These are phyloP conservation scores for Chalciporus piperatus DNA, from an alignment of 768 basidiomycete species.

Conservation along the genomic window DNA sequence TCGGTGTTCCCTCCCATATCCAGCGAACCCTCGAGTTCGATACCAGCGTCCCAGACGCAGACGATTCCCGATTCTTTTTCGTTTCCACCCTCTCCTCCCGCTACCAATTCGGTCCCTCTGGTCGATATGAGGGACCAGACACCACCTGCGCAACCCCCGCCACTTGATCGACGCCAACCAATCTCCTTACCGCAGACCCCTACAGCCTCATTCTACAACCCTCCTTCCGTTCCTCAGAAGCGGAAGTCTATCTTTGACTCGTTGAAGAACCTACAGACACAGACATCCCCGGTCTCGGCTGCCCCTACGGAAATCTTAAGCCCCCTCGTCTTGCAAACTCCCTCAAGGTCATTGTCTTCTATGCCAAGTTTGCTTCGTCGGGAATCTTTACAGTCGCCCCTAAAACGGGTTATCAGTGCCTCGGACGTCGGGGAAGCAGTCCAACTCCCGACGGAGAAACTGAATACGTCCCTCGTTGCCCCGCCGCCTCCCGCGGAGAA, in stretches of 20 bases:
- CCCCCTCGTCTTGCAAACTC: slow-evolving; percentile 29
- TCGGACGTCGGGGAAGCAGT: slow-evolving; percentile 9
- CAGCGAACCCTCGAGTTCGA: neutral
- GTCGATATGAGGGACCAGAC: slow-evolving; percentile 9
- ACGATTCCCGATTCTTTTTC: slow-evolving; percentile 1
- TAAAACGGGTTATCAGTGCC: slow-evolving; percentile 16
- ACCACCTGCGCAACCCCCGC: slow-evolving; percentile 24
- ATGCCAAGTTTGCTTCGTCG: slow-evolving; percentile 17
- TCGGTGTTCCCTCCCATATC: neutral
- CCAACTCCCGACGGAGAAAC: slow-evolving; percentile 4
- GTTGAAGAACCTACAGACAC: slow-evolving; percentile 27
- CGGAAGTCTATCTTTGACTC: slow-evolving; percentile 21
- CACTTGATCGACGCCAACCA: slow-evolving; percentile 26
- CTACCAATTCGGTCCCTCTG: slow-evolving; percentile 6
- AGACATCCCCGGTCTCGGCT: slow-evolving; percentile 11
- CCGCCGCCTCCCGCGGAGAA: slow-evolving; percentile 8
- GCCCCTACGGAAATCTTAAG: slow-evolving; percentile 29
- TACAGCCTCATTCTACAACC: slow-evolving; percentile 19
- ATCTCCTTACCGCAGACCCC: slow-evolving; percentile 36
- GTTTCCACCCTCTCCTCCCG: slow-evolving; percentile 15
- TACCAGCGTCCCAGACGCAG: slow-evolving; percentile 1
- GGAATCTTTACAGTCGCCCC: slow-evolving; percentile 26
- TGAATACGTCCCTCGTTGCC: neutral
- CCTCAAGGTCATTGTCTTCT: slow-evolving; percentile 17
- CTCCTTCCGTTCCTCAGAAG: slow-evolving; percentile 10